Percentiles rank a stretch among this genome's conserved stretches.
Conservation (phyloP, 176 grass and related monocot genomes). For the Puya raimondii region DNA sequence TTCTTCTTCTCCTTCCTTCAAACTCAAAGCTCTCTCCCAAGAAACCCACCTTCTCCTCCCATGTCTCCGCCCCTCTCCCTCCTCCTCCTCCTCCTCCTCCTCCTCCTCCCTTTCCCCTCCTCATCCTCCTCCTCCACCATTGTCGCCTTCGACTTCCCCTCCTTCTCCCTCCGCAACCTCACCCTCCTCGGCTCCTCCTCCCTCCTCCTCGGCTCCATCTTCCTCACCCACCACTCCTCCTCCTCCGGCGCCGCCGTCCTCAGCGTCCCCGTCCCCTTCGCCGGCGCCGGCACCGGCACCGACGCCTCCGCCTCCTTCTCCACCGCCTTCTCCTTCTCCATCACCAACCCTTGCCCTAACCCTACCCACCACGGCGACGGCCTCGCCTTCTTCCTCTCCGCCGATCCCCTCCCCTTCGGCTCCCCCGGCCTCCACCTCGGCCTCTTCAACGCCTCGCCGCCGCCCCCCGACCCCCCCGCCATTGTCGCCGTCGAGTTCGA, state of each 20-base stretch:
- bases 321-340: not conserved
- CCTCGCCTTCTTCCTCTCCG: conserved; percentile 9
- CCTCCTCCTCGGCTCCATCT: conserved; percentile 16
- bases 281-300: not conserved
- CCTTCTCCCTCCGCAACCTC: conserved; percentile 27
- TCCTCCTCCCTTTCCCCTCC: not conserved
- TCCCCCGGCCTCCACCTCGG: not conserved
- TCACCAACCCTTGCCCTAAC: not conserved
- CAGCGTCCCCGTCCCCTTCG: conserved; percentile 4
- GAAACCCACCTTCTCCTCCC: not conserved
- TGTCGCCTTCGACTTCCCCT: conserved; percentile 24
- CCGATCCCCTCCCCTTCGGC: conserved; percentile 14
- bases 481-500: not conserved
- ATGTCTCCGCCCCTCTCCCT: conserved; percentile 6
- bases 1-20: no score
- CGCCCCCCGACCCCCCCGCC: not conserved
- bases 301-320: not conserved
- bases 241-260: not conserved
- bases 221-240: not conserved
- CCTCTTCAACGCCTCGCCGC: not conserved
- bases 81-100: conserved; percentile 7
- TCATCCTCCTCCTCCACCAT: not conserved
- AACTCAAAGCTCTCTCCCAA: no score
- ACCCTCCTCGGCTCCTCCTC: conserved; percentile 25
- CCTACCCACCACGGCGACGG: not conserved